Conservation (phyloP, 805 yeast genomes). For the Candida pseudoglaebosa region DNA sequence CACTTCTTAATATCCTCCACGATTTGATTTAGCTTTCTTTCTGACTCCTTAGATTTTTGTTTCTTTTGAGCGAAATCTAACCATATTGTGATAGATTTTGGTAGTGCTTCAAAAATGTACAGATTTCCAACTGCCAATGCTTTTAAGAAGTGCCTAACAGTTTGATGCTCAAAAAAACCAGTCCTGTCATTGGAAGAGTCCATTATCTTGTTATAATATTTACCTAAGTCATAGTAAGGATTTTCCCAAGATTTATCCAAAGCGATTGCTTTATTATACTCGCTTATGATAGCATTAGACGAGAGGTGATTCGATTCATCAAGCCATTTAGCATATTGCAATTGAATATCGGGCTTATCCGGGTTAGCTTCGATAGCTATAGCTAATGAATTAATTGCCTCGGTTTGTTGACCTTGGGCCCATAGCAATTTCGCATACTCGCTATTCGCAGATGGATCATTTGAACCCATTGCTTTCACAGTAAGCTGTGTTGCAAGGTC, state of each 20-base stretch:
- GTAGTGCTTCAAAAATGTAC: conserved; percentile 77
- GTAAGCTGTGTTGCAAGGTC: conserved; percentile 71
- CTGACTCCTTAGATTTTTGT: conserved; percentile 24
- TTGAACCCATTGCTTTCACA: conserved; percentile 51
- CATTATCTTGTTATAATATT: conserved; percentile 70
- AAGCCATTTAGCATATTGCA: conserved; percentile 84
- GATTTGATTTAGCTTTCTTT: conserved; percentile 40
- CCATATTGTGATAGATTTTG: conserved; percentile 90
- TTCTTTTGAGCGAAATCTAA: conserved; percentile 58
- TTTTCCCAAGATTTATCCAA: conserved; percentile 65
- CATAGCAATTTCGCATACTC: conserved; percentile 82
- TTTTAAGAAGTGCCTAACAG: conserved; percentile 53
- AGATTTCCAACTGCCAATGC: conserved; percentile 61
- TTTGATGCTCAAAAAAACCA: conserved; percentile 53
- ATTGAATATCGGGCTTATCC: conserved; percentile 46
- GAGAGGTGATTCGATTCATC: conserved; percentile 82
- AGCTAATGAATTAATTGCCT: conserved; percentile 65
- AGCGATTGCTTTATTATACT: conserved; percentile 57
- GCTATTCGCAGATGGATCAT: conserved; percentile 49
- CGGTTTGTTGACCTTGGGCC: conserved; percentile 84
- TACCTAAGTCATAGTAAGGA: conserved; percentile 76
- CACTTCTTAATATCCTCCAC: conserved; percentile 46
- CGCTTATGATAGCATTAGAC: conserved; percentile 64
- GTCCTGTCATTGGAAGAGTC: conserved; percentile 53
- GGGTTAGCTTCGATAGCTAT: conserved; percentile 5